Evolutionary conservation across 768 basidiomycete genomes (phyloP).

Genomic region (Lactifluus volemus): DNA sequence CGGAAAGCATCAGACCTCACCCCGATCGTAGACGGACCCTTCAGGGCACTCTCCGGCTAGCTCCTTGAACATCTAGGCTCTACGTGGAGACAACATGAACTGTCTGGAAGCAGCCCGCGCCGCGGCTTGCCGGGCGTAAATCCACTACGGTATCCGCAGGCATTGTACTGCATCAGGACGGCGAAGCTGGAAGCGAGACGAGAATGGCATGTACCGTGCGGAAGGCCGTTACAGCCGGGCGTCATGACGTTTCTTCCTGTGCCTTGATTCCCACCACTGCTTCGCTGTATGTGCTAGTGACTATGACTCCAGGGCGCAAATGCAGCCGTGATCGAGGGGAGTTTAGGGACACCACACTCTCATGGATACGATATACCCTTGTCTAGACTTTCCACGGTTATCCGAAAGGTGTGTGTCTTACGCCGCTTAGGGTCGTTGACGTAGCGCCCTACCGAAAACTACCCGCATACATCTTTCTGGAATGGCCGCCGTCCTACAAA

Average conservation of each 20-base stretch:
- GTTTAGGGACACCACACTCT: background rate
- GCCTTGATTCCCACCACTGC: conserved; percentile 5
- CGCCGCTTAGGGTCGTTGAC: background rate
- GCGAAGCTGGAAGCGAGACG: conserved; percentile 3
- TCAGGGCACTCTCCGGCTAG: background rate
- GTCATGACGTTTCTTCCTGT: conserved; percentile 5
- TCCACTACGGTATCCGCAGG: background rate
- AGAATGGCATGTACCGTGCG: conserved; percentile 10
- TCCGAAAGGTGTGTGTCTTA: conserved; percentile 1
- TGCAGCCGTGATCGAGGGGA: background rate
- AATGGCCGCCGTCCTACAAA: background rate
- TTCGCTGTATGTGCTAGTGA: background rate
- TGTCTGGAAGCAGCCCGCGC: background rate
- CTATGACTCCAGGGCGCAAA: background rate
- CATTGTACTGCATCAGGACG: background rate
- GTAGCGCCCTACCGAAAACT: background rate
- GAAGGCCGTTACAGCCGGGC: background rate
- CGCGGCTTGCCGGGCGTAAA: background rate
- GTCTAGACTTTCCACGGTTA: conserved; percentile 3
- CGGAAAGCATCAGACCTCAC: conserved; percentile 5
- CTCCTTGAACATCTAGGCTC: background rate
- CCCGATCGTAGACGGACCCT: background rate
- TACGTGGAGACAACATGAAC: background rate
- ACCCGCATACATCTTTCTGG: background rate
- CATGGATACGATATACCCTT: background rate